These are phyloP conservation scores for Globisporangium spinosum DNA, from an alignment of 352 stramenopile genomes.

Conservation along the genomic window DNA sequence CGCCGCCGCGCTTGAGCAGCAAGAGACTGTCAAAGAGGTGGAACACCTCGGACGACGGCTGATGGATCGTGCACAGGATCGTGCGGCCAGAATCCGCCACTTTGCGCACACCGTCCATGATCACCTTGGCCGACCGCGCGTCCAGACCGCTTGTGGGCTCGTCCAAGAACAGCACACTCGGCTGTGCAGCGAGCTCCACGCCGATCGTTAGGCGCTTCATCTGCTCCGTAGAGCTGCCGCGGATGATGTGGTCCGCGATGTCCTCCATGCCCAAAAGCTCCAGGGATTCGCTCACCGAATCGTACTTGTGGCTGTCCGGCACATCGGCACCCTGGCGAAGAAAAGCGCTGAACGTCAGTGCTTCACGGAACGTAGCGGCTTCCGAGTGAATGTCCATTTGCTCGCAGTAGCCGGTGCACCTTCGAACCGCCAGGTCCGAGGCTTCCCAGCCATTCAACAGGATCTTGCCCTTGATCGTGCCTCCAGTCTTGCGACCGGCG, in stretches of 20 bases:
- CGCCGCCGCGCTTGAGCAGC: conserved; percentile 70
- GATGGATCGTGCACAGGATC: conserved; percentile 92
- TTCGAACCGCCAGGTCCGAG: conserved; percentile 48
- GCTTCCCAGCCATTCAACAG: conserved; percentile 53
- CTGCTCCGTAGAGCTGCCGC: conserved; percentile 52
- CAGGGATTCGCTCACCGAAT: conserved; percentile 54
- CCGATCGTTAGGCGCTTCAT: conserved; percentile 80
- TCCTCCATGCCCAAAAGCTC: conserved; percentile 50
- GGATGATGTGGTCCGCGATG: conserved; percentile 62
- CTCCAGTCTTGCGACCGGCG: conserved; percentile 83
- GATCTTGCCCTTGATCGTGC: conserved; percentile 70
- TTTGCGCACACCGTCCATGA: conserved; percentile 88
- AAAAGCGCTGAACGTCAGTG: conserved; percentile 90
- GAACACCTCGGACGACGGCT: conserved; percentile 89
- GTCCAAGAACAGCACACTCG: conserved; percentile 88
- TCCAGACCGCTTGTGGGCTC: conserved; percentile 91
- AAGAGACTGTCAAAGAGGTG: conserved; percentile 88
- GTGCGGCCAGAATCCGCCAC: conserved; percentile 73
- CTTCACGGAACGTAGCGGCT: conserved; percentile 89
- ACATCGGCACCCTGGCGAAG: conserved; percentile 56
- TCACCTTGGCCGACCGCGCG: conserved; percentile 74
- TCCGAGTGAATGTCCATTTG: conserved; percentile 91
- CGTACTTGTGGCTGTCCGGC: conserved; percentile 39
- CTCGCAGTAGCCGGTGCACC: conserved; percentile 64
- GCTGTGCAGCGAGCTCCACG: conserved; percentile 88